These are phyloP conservation scores for Populus hybrid DNA, from an alignment of 441 rosid species.

Conservation along the genomic window DNA sequence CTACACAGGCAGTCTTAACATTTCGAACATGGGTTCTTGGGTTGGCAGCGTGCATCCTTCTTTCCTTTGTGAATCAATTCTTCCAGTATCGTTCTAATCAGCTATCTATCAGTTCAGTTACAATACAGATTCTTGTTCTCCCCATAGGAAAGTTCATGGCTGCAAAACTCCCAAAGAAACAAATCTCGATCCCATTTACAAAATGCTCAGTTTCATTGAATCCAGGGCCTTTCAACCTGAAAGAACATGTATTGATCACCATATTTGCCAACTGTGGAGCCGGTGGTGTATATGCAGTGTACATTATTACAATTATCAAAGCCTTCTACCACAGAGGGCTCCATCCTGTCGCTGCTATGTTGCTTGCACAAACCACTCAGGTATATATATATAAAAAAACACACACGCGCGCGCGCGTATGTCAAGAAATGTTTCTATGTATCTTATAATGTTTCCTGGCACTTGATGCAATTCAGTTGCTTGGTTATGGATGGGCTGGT, in stretches of 20 bases:
- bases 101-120: constrained; percentile 42
- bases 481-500: constrained; percentile 94
- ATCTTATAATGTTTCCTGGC: background rate
- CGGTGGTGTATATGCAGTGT: constrained; percentile 53
- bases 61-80: constrained; percentile 65
- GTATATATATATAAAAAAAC: constrained; percentile 14
- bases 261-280: constrained; percentile 67
- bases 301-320: constrained; percentile 53
- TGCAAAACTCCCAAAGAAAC: constrained; percentile 37
- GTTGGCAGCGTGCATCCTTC: constrained; percentile 41
- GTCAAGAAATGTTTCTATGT: constrained; percentile 22
- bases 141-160: constrained; percentile 82
- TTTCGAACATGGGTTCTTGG: constrained; percentile 80
- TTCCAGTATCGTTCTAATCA: constrained; percentile 59
- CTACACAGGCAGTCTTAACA: constrained; percentile 49
- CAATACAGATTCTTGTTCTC: constrained; percentile 64
- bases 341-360: constrained; percentile 47
- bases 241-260: constrained; percentile 71
- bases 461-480: constrained; percentile 45
- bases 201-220: constrained; percentile 55
- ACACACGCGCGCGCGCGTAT: constrained; percentile 37
- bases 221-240: constrained; percentile 72
- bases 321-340: constrained; percentile 56
- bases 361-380: constrained; percentile 81
- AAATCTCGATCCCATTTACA: constrained; percentile 41